Evolutionary conservation across 345 rosid species (phyloP), one percentile per base, ranked within the genome.

Genomic region (Xanthoceras sorbifolium): DNA sequence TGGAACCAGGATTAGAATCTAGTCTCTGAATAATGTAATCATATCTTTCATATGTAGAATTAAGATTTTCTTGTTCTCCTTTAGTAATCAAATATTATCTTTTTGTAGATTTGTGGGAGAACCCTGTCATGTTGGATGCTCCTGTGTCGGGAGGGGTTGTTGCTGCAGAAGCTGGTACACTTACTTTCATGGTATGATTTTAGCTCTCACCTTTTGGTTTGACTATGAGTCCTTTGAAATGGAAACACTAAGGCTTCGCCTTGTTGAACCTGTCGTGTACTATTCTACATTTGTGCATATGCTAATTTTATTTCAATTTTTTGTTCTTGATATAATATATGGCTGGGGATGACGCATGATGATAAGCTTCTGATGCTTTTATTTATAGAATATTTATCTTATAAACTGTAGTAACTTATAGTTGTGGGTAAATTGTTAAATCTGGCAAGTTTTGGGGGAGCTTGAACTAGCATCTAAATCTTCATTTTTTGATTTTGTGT

Each of bases 71-170:
- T n/a, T 44, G 57, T 79, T 75, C 77, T 26, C 63, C 20, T 76
- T 52, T 23, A 59, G 9, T 57, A 60, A 65, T 60, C 66, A 44
- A 4, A 62, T 34, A 38, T 57, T 42, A 71, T 70, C 69, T 59
- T 20, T 61, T 71, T 82, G 81, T 78, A 95, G 97, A 77, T 80
- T 40, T 77, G 22, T 83, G 88, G 92, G 85, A 82, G 81, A 89
- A 81, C 36, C 94, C 99, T 71, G 81, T 85, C 72, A 95, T 95
- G 97, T 85, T 93, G 88, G 99, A 95, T 83, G 99, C 99, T 83
- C 98, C 99, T 12, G 98, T 95, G 40, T 95, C 99, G 71, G 98
- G 98, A 78, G 99, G 99, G 76, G 90, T 93, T 86, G 89, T 90
- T 81, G 98, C 94, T 81, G 99, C 98, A 38, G 97, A 93, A 84